Evolutionary conservation across 139 green algal species (phyloP).

Genomic region (Pseudopediastrum boryanum): DNA sequence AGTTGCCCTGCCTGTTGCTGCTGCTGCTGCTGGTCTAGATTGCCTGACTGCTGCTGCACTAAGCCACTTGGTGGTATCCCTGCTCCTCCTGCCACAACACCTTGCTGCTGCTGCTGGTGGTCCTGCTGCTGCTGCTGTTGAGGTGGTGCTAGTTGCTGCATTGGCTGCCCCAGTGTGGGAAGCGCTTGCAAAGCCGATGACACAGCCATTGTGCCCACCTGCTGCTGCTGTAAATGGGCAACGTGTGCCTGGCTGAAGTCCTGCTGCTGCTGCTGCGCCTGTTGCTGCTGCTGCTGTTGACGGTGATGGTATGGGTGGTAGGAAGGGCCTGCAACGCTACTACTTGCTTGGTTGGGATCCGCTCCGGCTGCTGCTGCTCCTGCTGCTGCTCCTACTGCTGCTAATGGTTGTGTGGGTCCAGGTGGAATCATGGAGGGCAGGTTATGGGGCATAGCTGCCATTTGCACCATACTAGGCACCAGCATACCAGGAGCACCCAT

Average conservation of each 20-base stretch:
- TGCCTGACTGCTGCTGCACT: not conserved
- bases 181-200: too few species aligned
- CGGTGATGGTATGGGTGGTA: not conserved
- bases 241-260: not conserved
- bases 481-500: not conserved
- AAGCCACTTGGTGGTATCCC: conserved; percentile 20
- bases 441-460: not conserved
- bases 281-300: not conserved
- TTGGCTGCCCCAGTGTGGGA: too few species aligned
- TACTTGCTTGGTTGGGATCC: too few species aligned
- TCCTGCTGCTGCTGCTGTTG: not conserved
- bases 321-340: not conserved
- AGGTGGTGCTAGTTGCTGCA: not conserved
- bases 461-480: not conserved
- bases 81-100: conserved; percentile 38
- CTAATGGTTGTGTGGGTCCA: not conserved
- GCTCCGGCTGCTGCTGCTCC: too few species aligned
- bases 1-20: not conserved
- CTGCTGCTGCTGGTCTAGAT: not conserved
- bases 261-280: conserved; percentile 10
- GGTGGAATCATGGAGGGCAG: conserved; percentile 10
- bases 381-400: not conserved
- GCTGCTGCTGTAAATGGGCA: not conserved
- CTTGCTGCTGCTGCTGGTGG: conserved; percentile 27
- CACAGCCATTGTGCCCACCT: not conserved